phyloP scores from a whole-genome alignment of 2,329 filamentous ascomycete genomes.

The Coniochaeta sp. region DNA sequence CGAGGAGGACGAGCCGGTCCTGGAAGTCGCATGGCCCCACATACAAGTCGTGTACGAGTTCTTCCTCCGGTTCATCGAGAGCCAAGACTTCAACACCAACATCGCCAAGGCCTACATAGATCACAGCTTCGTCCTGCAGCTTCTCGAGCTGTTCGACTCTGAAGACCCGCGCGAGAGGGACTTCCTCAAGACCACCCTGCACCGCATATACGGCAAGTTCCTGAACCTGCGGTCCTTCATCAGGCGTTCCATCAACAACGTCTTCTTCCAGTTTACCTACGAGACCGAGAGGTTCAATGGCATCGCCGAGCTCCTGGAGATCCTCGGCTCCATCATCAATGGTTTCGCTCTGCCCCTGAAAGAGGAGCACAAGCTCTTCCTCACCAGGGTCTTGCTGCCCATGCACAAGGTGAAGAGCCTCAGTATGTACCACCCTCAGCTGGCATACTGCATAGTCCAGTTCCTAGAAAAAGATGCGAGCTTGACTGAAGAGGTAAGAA shows the following conservation, averaged over 20 bases:
- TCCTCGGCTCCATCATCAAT: conserved; percentile 97
- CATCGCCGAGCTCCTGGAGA: conserved; percentile 92
- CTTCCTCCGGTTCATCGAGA: conserved; percentile 97
- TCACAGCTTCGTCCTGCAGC: conserved; percentile 90
- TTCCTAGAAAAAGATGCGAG: conserved; percentile 97
- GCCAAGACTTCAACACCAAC: conserved; percentile 99
- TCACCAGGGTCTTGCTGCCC: conserved; percentile 86
- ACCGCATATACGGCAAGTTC: conserved; percentile 98
- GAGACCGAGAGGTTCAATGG: conserved; percentile 98
- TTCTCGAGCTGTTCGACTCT: conserved; percentile 97
- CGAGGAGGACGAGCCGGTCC: conserved; percentile 94
- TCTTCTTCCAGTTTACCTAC: conserved; percentile 99
- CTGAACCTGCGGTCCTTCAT: conserved; percentile 96
- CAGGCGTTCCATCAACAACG: conserved; percentile 97
- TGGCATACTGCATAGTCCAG: conserved; percentile 98
- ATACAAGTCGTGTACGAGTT: conserved; percentile 99
- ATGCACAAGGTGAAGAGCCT: conserved; percentile 97
- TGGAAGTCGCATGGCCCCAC: conserved; percentile 98
- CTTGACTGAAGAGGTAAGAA: conserved; percentile 82
- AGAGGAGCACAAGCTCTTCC: conserved; percentile 97
- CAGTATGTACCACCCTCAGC: conserved; percentile 98
- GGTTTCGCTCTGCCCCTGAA: conserved; percentile 94
- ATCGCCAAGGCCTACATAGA: conserved; percentile 99
- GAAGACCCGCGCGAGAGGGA: conserved; percentile 95
- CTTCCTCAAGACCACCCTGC: conserved; percentile 95